Evolutionary conservation across 129 eudicot species (phyloP).

Genomic region (Glebionis coronaria): DNA sequence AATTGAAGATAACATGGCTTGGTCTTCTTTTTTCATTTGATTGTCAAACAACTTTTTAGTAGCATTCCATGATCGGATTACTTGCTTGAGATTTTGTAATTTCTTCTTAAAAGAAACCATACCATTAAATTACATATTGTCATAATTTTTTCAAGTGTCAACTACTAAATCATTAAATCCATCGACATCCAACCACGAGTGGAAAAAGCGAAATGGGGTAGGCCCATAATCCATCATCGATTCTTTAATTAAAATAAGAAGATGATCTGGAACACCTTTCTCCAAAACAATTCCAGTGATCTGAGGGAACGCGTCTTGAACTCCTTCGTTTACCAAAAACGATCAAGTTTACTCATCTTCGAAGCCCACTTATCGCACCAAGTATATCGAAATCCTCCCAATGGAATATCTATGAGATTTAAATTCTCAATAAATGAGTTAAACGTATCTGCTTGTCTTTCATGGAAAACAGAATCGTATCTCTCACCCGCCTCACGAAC

Average conservation of each 20-base stretch:
- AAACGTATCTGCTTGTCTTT: neutral
- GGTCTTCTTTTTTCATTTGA: neutral
- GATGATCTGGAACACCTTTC: neutral
- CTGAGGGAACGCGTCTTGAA: neutral
- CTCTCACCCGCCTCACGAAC: neutral
- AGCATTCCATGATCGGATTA: neutral
- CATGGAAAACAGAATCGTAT: neutral
- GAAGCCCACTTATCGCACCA: neutral
- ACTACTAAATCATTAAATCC: neutral
- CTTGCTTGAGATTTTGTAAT: neutral
- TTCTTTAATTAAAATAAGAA: neutral
- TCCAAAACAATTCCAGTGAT: neutral
- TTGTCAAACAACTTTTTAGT: neutral
- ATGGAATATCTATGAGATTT: neutral
- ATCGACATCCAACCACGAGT: neutral
- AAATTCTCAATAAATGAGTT: too few species aligned
- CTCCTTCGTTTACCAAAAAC: neutral
- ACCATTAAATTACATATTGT: neutral
- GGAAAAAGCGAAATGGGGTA: neutral
- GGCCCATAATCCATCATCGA: neutral
- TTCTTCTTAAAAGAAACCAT: neutral
- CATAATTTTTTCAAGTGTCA: neutral
- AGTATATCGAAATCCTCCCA: neutral
- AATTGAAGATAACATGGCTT: too few species aligned
- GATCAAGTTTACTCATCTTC: neutral